Percentiles rank a stretch among this genome's conserved stretches.
Evolutionary conservation across 2,329 filamentous ascomycete genomes (phyloP).

Genomic region (Capronia coronata): DNA sequence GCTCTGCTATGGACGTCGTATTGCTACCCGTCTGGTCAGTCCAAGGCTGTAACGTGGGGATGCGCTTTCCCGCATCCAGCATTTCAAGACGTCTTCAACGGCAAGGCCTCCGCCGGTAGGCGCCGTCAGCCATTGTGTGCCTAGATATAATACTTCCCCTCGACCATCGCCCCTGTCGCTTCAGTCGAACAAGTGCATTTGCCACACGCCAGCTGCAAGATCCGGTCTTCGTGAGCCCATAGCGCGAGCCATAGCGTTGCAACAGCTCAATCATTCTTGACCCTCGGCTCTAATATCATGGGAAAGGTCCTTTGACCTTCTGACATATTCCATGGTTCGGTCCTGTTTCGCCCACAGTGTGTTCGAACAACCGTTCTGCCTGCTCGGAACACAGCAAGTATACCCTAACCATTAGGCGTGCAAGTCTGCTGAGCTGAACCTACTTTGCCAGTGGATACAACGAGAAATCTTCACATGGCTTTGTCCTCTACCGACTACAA

Average conservation of each 20-base stretch:
- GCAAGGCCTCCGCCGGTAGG: neutral
- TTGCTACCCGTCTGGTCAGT: neutral
- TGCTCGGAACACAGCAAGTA: neutral
- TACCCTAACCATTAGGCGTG: neutral
- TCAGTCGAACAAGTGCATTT: conserved; percentile 8
- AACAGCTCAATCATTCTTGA: conserved; percentile 1
- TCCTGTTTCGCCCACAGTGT: neutral
- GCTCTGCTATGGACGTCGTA: neutral
- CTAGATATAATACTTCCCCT: conserved; percentile 6
- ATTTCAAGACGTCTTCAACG: neutral
- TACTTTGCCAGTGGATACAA: neutral
- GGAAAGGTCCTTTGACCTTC: neutral
- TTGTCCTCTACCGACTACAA: neutral
- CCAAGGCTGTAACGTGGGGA: neutral
- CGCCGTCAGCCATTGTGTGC: conserved; percentile 4
- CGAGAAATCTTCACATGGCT: neutral
- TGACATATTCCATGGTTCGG: neutral
- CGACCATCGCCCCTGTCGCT: conserved; percentile 5
- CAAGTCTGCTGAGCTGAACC: neutral
- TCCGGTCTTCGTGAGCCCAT: conserved; percentile 9
- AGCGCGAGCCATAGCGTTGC: neutral
- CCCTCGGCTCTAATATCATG: neutral
- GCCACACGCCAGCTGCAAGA: conserved; percentile 15
- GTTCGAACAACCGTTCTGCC: too few species aligned
- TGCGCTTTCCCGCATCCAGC: neutral